These are phyloP conservation scores for Fusarium secorum DNA, from an alignment of 2,329 filamentous ascomycete genomes.

Conservation along the genomic window DNA sequence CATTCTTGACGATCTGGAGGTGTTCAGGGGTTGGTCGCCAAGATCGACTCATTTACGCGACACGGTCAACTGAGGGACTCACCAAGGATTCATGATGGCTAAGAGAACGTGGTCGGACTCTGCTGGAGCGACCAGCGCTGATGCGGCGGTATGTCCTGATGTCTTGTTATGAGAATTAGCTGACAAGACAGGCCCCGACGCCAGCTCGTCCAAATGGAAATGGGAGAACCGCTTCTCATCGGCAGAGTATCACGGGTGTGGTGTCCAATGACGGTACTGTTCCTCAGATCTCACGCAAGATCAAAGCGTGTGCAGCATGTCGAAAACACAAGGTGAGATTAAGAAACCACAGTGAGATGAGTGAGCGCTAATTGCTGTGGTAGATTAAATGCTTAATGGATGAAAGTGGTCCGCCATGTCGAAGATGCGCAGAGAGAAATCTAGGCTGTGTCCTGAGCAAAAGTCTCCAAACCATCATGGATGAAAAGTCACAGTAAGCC, in stretches of 20 bases:
- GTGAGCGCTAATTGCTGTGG: neutral
- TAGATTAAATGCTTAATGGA: constrained; percentile 55
- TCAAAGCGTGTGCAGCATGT: constrained; percentile 53
- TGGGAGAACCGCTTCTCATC: constrained; percentile 23
- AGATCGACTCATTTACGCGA: neutral
- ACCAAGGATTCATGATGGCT: constrained; percentile 18
- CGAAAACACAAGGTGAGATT: constrained; percentile 50
- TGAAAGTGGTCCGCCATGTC: constrained; percentile 50
- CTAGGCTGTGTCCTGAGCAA: constrained; percentile 52
- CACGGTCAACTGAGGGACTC: neutral
- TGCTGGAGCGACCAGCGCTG: constrained; percentile 5
- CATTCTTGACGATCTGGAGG: neutral
- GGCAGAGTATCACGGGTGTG: constrained; percentile 29
- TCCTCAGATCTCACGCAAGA: constrained; percentile 50
- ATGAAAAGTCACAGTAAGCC: constrained; percentile 50
- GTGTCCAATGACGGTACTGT: constrained; percentile 29
- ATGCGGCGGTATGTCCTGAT: constrained; percentile 13
- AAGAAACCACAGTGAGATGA: neutral
- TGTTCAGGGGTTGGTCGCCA: neutral
- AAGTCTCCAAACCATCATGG: constrained; percentile 53
- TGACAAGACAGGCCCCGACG: constrained; percentile 23
- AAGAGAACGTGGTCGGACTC: constrained; percentile 41
- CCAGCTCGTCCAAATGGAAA: constrained; percentile 28
- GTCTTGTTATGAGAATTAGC: neutral
- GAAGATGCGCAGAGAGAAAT: constrained; percentile 48